Percentiles rank a stretch among this genome's conserved stretches.
Evolutionary conservation across 306 rosid species (phyloP).

Genomic region (Carpinus viminea): DNA sequence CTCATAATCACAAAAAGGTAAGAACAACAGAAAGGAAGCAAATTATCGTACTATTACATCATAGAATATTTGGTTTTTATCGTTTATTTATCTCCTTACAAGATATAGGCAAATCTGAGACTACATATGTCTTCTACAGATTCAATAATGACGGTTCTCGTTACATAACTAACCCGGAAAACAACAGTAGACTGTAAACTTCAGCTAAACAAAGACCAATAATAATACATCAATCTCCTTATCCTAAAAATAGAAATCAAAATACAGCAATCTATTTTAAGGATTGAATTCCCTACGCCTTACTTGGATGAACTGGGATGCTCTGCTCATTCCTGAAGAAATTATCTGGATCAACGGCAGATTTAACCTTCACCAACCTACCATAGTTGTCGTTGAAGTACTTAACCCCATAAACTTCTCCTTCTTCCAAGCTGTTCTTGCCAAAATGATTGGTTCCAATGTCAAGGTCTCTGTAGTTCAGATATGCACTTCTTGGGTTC

Average conservation of each 20-base stretch:
- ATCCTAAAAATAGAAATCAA: not conserved
- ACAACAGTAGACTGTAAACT: too few relatives aligned
- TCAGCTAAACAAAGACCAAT: too few relatives aligned
- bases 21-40: too few relatives aligned
- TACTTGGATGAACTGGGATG: constrained; percentile 47
- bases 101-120: too few relatives aligned
- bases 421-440: constrained; percentile 44
- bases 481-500: constrained; percentile 69
- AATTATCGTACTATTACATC: too few relatives aligned
- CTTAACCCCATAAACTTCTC: constrained; percentile 55
- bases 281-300: constrained; percentile 24
- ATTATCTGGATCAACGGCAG: constrained; percentile 59
- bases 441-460: constrained; percentile 52
- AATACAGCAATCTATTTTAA: not conserved
- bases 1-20: too few relatives aligned
- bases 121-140: too few relatives aligned
- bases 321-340: constrained; percentile 82
- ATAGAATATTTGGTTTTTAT: too few relatives aligned
- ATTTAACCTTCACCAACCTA: constrained; percentile 67
- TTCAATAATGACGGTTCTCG: too few relatives aligned
- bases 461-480: constrained; percentile 79
- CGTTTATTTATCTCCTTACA: too few relatives aligned
- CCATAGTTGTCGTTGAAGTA: constrained; percentile 60
- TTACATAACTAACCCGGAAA: too few relatives aligned
- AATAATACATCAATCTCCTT: not conserved